These are phyloP conservation scores for Candida railenensis DNA, from an alignment of 805 yeast genomes.

Conservation along the genomic window DNA sequence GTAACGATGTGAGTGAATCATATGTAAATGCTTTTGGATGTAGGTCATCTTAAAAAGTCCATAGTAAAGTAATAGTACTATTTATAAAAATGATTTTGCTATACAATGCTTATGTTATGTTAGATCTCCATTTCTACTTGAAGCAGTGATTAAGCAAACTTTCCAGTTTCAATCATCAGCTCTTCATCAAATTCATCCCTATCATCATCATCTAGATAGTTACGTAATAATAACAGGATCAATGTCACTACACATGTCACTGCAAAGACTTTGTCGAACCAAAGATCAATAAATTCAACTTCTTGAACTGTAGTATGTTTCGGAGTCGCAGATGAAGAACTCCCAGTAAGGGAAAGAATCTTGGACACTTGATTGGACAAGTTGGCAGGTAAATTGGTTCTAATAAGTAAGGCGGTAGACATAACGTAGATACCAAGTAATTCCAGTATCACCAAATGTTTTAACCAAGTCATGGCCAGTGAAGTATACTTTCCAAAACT, in stretches of 20 bases:
- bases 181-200: constrained; percentile 31
- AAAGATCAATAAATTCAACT: constrained; percentile 47
- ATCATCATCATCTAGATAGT: constrained; percentile 16
- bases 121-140: too few species aligned
- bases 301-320: constrained; percentile 25
- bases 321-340: constrained; percentile 15
- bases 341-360: constrained; percentile 36
- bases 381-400: constrained; percentile 48
- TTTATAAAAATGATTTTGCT: too few species aligned
- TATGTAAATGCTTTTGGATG: too few species aligned
- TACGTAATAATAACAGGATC: constrained; percentile 20
- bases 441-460: constrained; percentile 41
- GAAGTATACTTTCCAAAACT: constrained; percentile 12
- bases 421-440: constrained; percentile 50
- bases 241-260: constrained; percentile 38
- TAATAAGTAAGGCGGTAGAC: constrained; percentile 49
- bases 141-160: background rate
- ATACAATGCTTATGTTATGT: too few species aligned
- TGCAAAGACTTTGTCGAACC: constrained; percentile 55
- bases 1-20: background rate
- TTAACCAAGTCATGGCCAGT: constrained; percentile 28
- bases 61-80: too few species aligned
- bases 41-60: too few species aligned
- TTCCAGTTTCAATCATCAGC: constrained; percentile 23
- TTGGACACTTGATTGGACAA: constrained; percentile 40